Evolutionary conservation across 345 rosid genomes (phyloP).

Genomic region (Brassica incana): DNA sequence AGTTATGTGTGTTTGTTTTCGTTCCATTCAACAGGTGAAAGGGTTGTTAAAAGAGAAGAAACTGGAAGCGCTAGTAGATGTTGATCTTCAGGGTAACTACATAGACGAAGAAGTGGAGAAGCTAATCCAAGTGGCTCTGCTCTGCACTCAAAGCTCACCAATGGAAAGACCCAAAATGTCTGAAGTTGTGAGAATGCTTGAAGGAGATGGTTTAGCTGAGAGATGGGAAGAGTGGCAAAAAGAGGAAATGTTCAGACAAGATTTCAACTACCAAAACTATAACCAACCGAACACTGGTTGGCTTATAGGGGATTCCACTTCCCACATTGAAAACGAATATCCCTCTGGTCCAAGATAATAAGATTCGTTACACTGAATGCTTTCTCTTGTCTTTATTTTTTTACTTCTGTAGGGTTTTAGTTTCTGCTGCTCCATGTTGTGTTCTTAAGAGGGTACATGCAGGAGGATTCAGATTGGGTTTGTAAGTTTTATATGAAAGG

Average conservation of each 20-base stretch:
- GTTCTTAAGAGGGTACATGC: conserved; percentile 36
- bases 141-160: conserved; percentile 88
- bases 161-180: conserved; percentile 95
- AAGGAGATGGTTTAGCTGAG: conserved; percentile 97
- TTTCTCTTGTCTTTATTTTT: not conserved
- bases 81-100: conserved; percentile 66
- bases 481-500: conserved; percentile 32
- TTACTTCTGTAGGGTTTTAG: conserved; percentile 30
- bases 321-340: conserved; percentile 40
- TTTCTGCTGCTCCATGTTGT: conserved; percentile 22
- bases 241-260: conserved; percentile 54
- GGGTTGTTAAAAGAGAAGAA: conserved; percentile 84
- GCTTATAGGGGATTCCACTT: conserved; percentile 39
- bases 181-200: conserved; percentile 96
- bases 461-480: conserved; percentile 30
- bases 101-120: conserved; percentile 79
- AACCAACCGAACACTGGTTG: conserved; percentile 29
- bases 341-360: conserved; percentile 45
- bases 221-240: conserved; percentile 99
- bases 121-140: conserved; percentile 90
- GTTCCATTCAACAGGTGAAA: conserved; percentile 62
- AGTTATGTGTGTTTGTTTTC: conserved; percentile 6
- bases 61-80: conserved; percentile 76
- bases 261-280: conserved; percentile 32
- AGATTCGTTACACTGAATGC: conserved; percentile 7